Base-by-base conservation (phyloP, 1,284 basidiomycete genomes). In the Porodaedalea pini region DNA sequence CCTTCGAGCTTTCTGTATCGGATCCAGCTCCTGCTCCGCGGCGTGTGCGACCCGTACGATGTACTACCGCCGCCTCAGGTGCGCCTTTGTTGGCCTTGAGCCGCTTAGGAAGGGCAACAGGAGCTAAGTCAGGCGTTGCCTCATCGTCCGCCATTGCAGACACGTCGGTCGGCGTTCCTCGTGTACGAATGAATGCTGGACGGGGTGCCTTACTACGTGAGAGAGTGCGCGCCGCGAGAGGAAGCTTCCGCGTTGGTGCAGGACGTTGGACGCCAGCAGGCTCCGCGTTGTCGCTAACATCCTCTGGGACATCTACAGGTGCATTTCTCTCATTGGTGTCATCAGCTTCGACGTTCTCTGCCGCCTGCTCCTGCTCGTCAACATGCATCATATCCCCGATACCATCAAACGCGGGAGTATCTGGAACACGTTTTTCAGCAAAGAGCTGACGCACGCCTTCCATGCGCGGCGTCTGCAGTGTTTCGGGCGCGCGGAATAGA, bases 391-490 rank as follows among this genome's bases (percentile, higher is more conserved):
- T 52, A 8, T 58, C 55, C 21, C 48, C 48, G 27, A 63, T 50
- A 19, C 61, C 61, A 41, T 58, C 57, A 40, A 56, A 59, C 27
- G 56, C 51, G n/a, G 64, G 64, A 13, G 64, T 63, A 5, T 36
- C 39, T n/a, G 51, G 57, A 5, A 34, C 40, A 10, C 17, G 44
- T 29, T 34, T 50, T 36, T 64, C 64, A 19, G 47, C 51, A 60
- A 70, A 73, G 64, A 74, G 64, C 47, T 66, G 65, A n/a, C 65
- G 65, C 48, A 74, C 59, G 15, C 73, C 73, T 21, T 71, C 68
- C 67, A 76, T 64, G 17, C 62, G 61, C 49, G 74, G 74, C 0
- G 73, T 75, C 43, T 66, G 59, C n/a, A 51, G 19, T 7, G 49
- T 56, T 4, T 41, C 51, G 27, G 51, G 51, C 37, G 29, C 48